These are phyloP conservation scores for Petunia axillaris DNA, from an alignment of 257 asterid genomes.

Conservation along the genomic window DNA sequence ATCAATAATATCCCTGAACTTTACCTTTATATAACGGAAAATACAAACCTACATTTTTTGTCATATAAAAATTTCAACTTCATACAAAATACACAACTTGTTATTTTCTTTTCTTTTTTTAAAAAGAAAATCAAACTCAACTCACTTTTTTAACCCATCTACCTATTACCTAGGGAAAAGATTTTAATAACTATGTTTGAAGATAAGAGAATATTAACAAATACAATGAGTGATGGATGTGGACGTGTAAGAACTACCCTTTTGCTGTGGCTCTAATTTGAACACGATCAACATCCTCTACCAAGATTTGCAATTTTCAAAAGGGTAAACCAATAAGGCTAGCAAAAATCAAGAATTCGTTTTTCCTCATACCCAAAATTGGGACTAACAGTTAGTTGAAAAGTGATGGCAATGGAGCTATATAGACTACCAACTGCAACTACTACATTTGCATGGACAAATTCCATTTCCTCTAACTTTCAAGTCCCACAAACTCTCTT, in stretches of 20 bases:
- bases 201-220: no score
- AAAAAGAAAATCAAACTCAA: no score
- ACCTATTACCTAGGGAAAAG: no score
- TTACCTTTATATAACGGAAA: no score
- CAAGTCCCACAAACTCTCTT: constrained; percentile 42
- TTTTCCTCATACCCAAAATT: neutral
- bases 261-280: constrained; percentile 23
- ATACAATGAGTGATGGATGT: neutral
- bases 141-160: no score
- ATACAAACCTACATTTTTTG: no score
- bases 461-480: constrained; percentile 49
- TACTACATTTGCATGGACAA: constrained; percentile 60
- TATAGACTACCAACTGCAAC: constrained; percentile 39
- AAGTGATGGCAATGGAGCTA: constrained; percentile 50
- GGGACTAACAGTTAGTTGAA: neutral
- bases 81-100: no score
- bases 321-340: neutral
- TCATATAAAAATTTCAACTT: no score
- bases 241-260: neutral
- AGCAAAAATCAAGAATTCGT: no score
- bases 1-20: no score
- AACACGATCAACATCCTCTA: neutral
- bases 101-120: no score
- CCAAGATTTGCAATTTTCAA: neutral
- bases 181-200: neutral